Evolutionary conservation across 116 monocot species (phyloP).

Genomic region (Trichopus zeylanicus): DNA sequence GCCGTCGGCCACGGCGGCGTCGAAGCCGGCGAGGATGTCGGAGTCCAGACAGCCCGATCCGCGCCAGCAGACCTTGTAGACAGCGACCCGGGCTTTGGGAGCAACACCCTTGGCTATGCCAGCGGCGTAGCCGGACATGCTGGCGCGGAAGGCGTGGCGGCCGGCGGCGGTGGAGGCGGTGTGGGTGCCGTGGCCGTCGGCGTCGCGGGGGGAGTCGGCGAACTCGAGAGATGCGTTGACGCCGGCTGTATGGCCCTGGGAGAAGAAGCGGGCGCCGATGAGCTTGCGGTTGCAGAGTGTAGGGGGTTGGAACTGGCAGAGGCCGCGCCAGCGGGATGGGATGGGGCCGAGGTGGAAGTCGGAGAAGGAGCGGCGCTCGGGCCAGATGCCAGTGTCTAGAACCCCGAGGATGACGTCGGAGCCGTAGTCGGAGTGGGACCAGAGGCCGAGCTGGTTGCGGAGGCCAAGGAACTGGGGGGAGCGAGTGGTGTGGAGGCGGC

Average conservation of each 20-base stretch:
- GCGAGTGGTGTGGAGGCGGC: conserved; percentile 55
- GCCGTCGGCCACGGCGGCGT: conserved; percentile 59
- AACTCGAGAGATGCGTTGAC: conserved; percentile 55
- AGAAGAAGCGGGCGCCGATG: conserved; percentile 75
- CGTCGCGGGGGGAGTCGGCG: conserved; percentile 49
- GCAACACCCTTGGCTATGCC: conserved; percentile 77
- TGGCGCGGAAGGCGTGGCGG: conserved; percentile 40
- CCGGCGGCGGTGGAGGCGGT: conserved; percentile 80
- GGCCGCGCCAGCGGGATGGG: conserved; percentile 67
- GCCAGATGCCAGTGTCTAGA: conserved; percentile 92
- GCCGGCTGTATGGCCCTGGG: conserved; percentile 56
- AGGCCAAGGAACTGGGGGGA: conserved; percentile 86
- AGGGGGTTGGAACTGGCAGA: conserved; percentile 44
- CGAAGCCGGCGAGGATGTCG: conserved; percentile 77
- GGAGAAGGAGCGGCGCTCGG: conserved; percentile 64
- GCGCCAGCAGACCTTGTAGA: conserved; percentile 79
- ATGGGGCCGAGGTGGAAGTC: conserved; percentile 52
- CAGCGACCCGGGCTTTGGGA: conserved; percentile 53
- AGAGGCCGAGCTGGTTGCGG: conserved; percentile 51
- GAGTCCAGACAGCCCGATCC: conserved; percentile 64
- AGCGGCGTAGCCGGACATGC: conserved; percentile 54
- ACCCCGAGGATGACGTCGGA: conserved; percentile 72
- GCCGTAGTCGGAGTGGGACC: conserved; percentile 62
- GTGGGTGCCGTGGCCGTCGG: conserved; percentile 84
- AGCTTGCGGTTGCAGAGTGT: conserved; percentile 75